phyloP scores from a whole-genome alignment of 306 rosid species.

The Pterocarpus santalinus region DNA sequence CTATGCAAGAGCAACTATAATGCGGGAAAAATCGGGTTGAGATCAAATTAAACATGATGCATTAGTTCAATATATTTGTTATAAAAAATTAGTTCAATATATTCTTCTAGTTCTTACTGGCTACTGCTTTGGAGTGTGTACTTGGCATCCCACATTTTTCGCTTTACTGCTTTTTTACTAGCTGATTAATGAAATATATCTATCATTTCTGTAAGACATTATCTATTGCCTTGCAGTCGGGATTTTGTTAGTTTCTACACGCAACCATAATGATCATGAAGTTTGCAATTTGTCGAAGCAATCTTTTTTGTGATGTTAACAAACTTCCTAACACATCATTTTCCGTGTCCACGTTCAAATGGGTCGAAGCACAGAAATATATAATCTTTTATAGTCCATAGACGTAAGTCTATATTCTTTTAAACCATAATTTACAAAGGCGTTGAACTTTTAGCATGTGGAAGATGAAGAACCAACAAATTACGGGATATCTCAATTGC shows the following conservation, averaged over 20 bases:
- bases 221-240: background rate
- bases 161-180: background rate
- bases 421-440: background rate
- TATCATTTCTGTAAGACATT: background rate
- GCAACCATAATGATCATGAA: background rate
- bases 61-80: too few species aligned
- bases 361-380: background rate
- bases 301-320: constrained; percentile 18
- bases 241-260: background rate
- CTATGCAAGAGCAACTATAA: too few species aligned
- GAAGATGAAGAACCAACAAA: background rate
- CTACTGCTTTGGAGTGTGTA: too few species aligned
- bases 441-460: background rate
- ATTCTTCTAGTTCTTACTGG: too few species aligned
- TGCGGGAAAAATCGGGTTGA: too few species aligned
- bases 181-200: background rate
- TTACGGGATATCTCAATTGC: background rate
- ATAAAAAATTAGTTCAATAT: too few species aligned
- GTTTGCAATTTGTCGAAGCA: background rate
- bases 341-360: background rate
- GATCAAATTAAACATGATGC: too few species aligned
- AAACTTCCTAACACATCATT: constrained; percentile 14
- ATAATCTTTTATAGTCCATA: background rate
- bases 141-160: too few species aligned
- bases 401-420: background rate